Percentiles rank a stretch among this genome's conserved stretches.
phyloP scores from a whole-genome alignment of 2,329 filamentous ascomycete species.

The Chrysoporthe deuterocubensis region DNA sequence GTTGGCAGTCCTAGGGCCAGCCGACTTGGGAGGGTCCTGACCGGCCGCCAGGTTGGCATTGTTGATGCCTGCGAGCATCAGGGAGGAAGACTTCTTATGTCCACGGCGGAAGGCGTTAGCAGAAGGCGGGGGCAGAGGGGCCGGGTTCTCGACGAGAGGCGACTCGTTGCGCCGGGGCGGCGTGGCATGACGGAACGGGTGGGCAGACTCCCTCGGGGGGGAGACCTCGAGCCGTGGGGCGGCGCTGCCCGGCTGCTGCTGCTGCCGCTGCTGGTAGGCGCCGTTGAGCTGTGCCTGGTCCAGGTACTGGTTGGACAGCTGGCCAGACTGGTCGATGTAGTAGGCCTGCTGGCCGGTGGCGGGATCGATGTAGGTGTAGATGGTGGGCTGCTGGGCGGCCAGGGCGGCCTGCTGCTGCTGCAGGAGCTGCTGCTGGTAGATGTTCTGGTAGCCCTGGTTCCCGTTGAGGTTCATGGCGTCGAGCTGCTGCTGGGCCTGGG shows the following conservation, averaged over 20 bases:
- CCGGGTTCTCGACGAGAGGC: conserved; percentile 60
- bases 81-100: conserved; percentile 87
- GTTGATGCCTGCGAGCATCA: conserved; percentile 58
- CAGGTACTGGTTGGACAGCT: conserved; percentile 38
- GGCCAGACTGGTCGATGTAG: conserved; percentile 70
- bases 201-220: conserved; percentile 69
- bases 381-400: conserved; percentile 68
- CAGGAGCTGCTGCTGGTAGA: conserved; percentile 49
- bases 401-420: conserved; percentile 64
- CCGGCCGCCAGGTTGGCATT: conserved; percentile 50
- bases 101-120: conserved; percentile 91
- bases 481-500: conserved; percentile 81
- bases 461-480: conserved; percentile 73
- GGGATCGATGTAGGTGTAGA: conserved; percentile 85
- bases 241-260: conserved; percentile 51
- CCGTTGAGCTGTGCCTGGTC: conserved; percentile 33
- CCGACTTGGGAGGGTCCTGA: conserved; percentile 57
- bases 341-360: conserved; percentile 83
- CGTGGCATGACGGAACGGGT: conserved; percentile 64
- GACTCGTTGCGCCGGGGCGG: conserved; percentile 71
- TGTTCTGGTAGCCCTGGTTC: conserved; percentile 66
- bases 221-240: conserved; percentile 82
- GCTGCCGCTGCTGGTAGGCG: conserved; percentile 40
- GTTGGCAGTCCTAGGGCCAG: conserved; percentile 76
- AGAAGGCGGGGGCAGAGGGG: conserved; percentile 82